Percentiles rank a stretch among this genome's conserved stretches.
Evolutionary conservation across 2,329 filamentous ascomycete species (phyloP).

Genomic region (Annulohypoxylon truncatum): DNA sequence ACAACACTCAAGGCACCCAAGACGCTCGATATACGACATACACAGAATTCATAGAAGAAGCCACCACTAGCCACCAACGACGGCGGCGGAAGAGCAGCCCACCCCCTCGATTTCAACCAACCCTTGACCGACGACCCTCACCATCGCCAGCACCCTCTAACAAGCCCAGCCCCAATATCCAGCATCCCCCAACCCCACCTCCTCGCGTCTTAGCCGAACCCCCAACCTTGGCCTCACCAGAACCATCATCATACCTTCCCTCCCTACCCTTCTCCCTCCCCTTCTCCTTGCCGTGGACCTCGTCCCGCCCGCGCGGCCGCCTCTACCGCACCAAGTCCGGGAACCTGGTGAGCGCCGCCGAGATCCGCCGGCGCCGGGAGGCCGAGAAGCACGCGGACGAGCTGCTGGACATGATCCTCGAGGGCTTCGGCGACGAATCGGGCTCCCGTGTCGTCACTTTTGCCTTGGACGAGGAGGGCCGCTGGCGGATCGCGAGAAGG

Average conservation of each 20-base stretch:
- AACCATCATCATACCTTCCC: neutral
- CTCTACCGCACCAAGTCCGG: constrained; percentile 47
- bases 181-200: neutral
- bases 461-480: constrained; percentile 53
- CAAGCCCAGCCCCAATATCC: neutral
- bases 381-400: constrained; percentile 45
- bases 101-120: neutral
- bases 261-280: constrained; percentile 8
- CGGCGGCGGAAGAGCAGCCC: constrained; percentile 11
- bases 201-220: neutral
- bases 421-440: constrained; percentile 51
- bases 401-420: constrained; percentile 52
- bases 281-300: neutral
- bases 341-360: constrained; percentile 40
- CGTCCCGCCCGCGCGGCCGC: constrained; percentile 29
- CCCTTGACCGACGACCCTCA: constrained; percentile 1
- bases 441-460: constrained; percentile 49
- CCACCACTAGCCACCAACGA: constrained; percentile 24
- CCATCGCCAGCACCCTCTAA: neutral
- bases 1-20: constrained; percentile 19
- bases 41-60: constrained; percentile 27
- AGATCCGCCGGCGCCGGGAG: constrained; percentile 43
- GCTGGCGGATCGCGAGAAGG: constrained; percentile 54
- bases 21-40: constrained; percentile 19
- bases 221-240: neutral